Conservation (phyloP, 2,329 filamentous ascomycete genomes). For the Aurifilum marmelostoma region DNA sequence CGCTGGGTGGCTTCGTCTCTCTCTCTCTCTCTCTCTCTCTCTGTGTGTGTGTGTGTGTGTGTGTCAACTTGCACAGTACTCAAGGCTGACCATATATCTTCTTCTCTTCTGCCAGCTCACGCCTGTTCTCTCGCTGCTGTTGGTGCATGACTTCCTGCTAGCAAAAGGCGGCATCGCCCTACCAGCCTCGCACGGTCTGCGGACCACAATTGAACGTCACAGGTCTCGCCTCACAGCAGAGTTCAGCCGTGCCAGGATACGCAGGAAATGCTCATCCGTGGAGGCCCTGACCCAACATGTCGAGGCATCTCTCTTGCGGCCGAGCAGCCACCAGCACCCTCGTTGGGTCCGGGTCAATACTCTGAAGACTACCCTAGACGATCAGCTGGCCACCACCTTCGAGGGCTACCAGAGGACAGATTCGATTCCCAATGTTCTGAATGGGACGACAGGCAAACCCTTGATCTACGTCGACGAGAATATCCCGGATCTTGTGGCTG, state of each 20-base stretch:
- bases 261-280: constrained; percentile 69
- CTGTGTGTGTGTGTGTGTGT: too few relatives aligned
- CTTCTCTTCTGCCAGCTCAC: constrained; percentile 62
- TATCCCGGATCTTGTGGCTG: constrained; percentile 80
- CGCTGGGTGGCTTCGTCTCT: not conserved
- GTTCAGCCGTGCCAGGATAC: constrained; percentile 77
- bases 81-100: constrained; percentile 34
- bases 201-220: constrained; percentile 76
- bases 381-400: constrained; percentile 78
- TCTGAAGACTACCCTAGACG: constrained; percentile 69
- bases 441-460: constrained; percentile 46
- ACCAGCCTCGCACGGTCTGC: constrained; percentile 76
- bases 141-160: constrained; percentile 85
- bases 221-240: constrained; percentile 81
- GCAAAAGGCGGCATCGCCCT: constrained; percentile 82
- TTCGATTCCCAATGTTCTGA: constrained; percentile 60
- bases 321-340: constrained; percentile 66
- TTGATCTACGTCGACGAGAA: constrained; percentile 73
- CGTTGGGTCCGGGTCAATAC: constrained; percentile 91
- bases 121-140: constrained; percentile 76
- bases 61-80: not conserved
- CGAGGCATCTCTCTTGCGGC: constrained; percentile 52
- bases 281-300: constrained; percentile 66
- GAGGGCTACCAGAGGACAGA: constrained; percentile 60
- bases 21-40: constrained; percentile 13